Conservation (phyloP, 768 basidiomycete genomes). For the Tricholoma terreum region DNA sequence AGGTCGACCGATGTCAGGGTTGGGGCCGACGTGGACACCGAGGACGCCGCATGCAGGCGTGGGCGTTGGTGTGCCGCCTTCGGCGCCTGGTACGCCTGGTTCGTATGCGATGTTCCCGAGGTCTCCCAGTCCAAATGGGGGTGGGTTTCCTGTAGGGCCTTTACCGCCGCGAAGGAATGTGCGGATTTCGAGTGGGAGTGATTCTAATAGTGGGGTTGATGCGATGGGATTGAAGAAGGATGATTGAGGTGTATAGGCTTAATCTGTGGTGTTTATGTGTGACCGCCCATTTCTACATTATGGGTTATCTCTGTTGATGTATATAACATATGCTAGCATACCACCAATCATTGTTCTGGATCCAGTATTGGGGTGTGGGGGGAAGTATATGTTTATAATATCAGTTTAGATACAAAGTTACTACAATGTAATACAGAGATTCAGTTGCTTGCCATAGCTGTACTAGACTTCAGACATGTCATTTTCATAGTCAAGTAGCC, state of each 20-base stretch:
- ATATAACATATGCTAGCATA: too few relatives aligned
- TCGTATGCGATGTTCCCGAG: constrained; percentile 33
- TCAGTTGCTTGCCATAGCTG: too few relatives aligned
- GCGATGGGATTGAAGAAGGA: neutral
- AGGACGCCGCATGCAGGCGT: constrained; percentile 12
- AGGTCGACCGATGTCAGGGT: constrained; percentile 10
- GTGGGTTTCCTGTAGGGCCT: constrained; percentile 21
- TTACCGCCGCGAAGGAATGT: constrained; percentile 12
- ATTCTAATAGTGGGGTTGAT: neutral
- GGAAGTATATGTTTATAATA: too few relatives aligned
- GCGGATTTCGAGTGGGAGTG: neutral
- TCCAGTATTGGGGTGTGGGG: too few relatives aligned
- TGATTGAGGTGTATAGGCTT: neutral
- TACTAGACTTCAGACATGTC: too few relatives aligned
- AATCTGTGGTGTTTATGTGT: neutral
- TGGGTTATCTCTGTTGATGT: neutral
- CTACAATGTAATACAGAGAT: too few relatives aligned
- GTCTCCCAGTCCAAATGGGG: constrained; percentile 29
- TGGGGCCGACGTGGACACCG: constrained; percentile 10
- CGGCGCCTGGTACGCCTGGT: constrained; percentile 32
- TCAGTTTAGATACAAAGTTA: too few relatives aligned
- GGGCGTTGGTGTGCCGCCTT: neutral
- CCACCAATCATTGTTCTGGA: too few relatives aligned
- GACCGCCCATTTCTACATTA: neutral
- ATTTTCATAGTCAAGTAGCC: too few relatives aligned